phyloP scores from a whole-genome alignment of 176 grass and related monocot species.

The Lolium perenne region DNA sequence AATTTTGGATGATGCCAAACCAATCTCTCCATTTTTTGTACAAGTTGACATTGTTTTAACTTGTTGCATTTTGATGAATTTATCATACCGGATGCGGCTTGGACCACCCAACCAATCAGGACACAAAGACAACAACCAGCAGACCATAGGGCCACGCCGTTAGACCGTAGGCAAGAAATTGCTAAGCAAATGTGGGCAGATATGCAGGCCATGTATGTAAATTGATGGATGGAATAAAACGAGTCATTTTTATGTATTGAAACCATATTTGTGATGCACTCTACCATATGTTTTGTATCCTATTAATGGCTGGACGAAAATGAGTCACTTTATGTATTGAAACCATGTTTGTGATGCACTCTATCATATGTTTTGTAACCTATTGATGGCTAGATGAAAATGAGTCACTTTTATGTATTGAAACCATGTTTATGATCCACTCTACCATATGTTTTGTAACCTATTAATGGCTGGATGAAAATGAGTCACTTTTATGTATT shows the following conservation, averaged over 20 bases:
- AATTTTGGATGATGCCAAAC: background rate
- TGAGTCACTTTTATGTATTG: too few relatives aligned
- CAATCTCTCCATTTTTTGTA: background rate
- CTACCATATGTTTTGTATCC: too few relatives aligned
- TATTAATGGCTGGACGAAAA: too few relatives aligned
- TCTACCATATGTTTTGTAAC: too few relatives aligned
- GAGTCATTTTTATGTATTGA: background rate
- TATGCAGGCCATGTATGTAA: background rate
- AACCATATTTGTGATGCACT: background rate
- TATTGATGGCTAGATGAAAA: too few relatives aligned
- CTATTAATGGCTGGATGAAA: too few relatives aligned
- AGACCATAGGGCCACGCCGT: background rate
- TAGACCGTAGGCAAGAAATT: background rate
- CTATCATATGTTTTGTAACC: too few relatives aligned
- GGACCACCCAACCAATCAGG: background rate
- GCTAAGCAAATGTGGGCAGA: background rate
- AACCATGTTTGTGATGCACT: too few relatives aligned
- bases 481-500: too few relatives aligned
- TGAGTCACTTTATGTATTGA: too few relatives aligned
- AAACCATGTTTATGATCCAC: too few relatives aligned
- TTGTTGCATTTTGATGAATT: background rate
- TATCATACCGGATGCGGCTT: background rate
- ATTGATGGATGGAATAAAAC: background rate
- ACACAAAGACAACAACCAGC: background rate
- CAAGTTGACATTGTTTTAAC: background rate